Base-by-base conservation (phyloP, 2,329 filamentous ascomycete species). In the Aureobasidium lini region DNA sequence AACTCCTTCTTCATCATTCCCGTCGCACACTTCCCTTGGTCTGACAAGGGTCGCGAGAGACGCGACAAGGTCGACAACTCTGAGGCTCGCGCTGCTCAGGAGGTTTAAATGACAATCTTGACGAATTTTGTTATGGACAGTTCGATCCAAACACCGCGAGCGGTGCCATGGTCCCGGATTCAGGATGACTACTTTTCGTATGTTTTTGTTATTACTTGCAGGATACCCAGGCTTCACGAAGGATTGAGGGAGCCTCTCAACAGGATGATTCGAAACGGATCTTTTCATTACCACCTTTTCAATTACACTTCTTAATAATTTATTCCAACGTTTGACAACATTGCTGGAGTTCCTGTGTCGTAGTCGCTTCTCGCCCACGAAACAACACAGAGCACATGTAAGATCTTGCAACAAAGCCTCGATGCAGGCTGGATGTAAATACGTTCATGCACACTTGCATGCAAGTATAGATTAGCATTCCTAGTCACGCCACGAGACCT, bases 21-120 rank as follows among this genome's bases (percentile, higher is more conserved):
- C 54, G 91, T 96, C 64, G 86, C 88, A 68, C 91, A 96, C 80
- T 95, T 96, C 81, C 93, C 92, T 57, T 96, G 93, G 93, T 93
- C 89, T 39, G 87, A 88, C 68, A 88, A 87, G 76, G 88, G 84
- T 57, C 83, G 82, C 63, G 81, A 84, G 73, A 73, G 71, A 62
- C 82, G 85, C 62, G 71, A 62, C 34, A 74, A 74, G 67, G 71
- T 74, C 47, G 71, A 77, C 70, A 79, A 79, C 72, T 68, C 66
- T 52, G 68, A 65, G 34, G 71, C 68, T 31, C 72, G 72, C 54
- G 66, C 64, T 36, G 69, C 64, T 37, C 60, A 64, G 54, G 61
- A 49, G 10, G 64, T 66, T n/a, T 66, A 64, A 60, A 47, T 6
- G n/a, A 39, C 10, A 37, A 32, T 3, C 36, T 34, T 29, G 2